Conservation (phyloP, 495 filamentous ascomycete genomes). For the Podospora fimiseda region DNA sequence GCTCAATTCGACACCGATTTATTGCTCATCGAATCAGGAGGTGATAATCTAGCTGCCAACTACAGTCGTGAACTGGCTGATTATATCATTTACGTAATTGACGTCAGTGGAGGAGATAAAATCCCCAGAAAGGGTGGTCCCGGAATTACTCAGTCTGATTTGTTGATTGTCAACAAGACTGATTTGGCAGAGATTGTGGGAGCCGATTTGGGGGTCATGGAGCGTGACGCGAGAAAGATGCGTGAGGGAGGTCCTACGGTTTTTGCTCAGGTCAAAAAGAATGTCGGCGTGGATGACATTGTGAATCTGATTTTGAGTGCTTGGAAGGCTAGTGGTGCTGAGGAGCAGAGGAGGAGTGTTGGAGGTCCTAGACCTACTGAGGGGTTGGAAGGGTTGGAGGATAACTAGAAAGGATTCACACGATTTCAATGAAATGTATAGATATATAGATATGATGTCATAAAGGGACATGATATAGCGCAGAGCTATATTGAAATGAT, state of each 20-base stretch:
- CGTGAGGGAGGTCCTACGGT: constrained; percentile 93
- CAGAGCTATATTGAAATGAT: background rate
- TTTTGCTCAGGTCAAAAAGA: constrained; percentile 94
- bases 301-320: constrained; percentile 83
- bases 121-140: constrained; percentile 93
- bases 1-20: constrained; percentile 63
- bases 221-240: constrained; percentile 90
- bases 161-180: constrained; percentile 93
- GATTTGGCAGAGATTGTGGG: constrained; percentile 89
- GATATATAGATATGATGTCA: background rate
- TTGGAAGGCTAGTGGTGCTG: constrained; percentile 82
- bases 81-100: constrained; percentile 97
- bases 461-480: background rate
- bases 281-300: constrained; percentile 74
- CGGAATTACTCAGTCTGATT: constrained; percentile 89
- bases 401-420: background rate
- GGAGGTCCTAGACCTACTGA: constrained; percentile 47
- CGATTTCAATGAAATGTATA: too few relatives aligned
- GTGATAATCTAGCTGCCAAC: constrained; percentile 95
- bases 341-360: constrained; percentile 46
- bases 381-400: constrained; percentile 36
- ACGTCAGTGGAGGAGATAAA: constrained; percentile 96
- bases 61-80: constrained; percentile 91
- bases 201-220: constrained; percentile 90
- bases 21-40: constrained; percentile 87